Evolutionary conservation across 208 protist genomes (phyloP), one percentile per base, ranked within the genome.

Genomic region (Herpetomonas samuelpessoai): DNA sequence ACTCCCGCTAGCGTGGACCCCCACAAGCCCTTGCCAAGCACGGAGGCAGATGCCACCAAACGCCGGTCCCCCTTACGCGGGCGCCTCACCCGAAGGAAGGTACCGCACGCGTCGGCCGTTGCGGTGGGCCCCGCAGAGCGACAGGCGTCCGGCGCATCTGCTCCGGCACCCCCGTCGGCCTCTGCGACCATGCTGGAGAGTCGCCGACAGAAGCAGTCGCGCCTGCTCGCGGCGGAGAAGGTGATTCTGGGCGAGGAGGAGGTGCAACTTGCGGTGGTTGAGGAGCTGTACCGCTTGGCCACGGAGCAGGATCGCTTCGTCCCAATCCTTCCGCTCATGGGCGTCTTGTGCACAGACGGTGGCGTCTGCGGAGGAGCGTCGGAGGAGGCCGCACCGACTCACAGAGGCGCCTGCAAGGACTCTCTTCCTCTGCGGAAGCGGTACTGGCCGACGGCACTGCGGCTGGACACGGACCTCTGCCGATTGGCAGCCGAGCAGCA

Each of bases 271-370:
- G 52, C 35, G 16, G 49, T 87, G 30, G 28, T 76, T 28, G 29
- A 62, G 46, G 78, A 83, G 45, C 54, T 89, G 21, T 66, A 57
- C 48, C 9, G 58, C 1, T 59, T 85, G 26, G 82, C 77, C n/a
- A 26, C 67, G 16, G 28, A 57, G n/a, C 44, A 74, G 41, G 62
- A 61, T 1, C 60, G 44, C 41, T 91, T 91, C 58, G 68, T 81
- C 41, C 75, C 73, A 10, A 9, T 91, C 41, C 63, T 91, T 3
- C 45, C 61, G 9, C 68, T 72, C 0, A 71, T 80, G 9, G 53
- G 62, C n/a, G 41, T 88, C n/a, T 67, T 88, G 30, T 44, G 3
- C 24, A 0, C 7, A 10, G 25, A 21, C 44, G 48, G 21, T n/a
- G n/a, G n/a, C n/a, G n/a, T n/a, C n/a, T n/a, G n/a, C n/a, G n/a